Conservation (phyloP, 192 early-diverging fungal genomes). For the Haplosporangium gracile region DNA sequence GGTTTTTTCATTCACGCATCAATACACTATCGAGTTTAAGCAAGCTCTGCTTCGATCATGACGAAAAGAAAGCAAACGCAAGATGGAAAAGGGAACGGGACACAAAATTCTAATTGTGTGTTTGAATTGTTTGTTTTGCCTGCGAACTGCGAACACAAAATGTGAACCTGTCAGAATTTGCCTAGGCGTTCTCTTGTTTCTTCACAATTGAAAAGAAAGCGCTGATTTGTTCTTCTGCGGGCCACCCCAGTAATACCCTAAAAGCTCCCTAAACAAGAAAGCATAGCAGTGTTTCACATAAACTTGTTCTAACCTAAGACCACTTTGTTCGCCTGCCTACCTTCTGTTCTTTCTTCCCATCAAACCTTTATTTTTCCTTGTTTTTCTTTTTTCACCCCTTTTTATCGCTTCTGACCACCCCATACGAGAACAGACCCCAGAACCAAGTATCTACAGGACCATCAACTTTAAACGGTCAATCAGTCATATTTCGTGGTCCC, state of each 20-base stretch:
- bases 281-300: no score
- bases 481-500: conserved; percentile 29
- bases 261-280: not conserved
- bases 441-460: conserved; percentile 28
- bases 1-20: no score
- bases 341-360: not conserved
- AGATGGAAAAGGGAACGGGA: not conserved
- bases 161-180: not conserved
- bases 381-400: not conserved
- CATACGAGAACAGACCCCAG: conserved; percentile 16
- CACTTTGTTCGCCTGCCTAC: no score
- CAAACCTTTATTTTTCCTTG: no score
- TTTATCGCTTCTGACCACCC: not conserved
- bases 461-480: conserved; percentile 17
- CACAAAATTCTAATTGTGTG: not conserved
- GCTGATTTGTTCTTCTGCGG: not conserved
- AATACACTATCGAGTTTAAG: not conserved
- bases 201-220: not conserved
- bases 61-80: not conserved
- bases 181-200: not conserved
- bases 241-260: not conserved
- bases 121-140: not conserved
- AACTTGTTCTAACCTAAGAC: no score
- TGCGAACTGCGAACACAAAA: not conserved
- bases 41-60: not conserved